phyloP scores from a whole-genome alignment of 805 yeast genomes.

The Cyberlindnera amylophila region DNA sequence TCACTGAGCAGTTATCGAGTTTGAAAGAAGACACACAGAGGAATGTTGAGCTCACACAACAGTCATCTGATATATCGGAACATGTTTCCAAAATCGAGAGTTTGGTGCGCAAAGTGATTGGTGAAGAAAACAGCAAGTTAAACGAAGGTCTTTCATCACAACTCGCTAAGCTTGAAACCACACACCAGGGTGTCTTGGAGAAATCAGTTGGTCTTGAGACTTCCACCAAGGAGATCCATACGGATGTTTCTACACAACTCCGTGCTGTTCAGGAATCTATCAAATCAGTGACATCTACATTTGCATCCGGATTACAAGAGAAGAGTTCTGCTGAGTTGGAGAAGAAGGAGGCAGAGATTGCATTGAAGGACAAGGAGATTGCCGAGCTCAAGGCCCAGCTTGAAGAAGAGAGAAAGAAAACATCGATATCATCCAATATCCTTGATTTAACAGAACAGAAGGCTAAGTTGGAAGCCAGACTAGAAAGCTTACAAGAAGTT shows the following conservation, averaged over 20 bases:
- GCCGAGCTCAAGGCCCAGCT: constrained; percentile 13
- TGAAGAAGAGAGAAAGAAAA: constrained; percentile 7
- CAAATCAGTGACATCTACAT: background rate
- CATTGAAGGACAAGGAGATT: constrained; percentile 19
- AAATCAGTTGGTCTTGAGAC: background rate
- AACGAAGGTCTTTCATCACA: background rate
- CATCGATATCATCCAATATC: constrained; percentile 8
- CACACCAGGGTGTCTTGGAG: background rate
- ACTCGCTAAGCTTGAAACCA: background rate
- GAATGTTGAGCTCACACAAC: too few species aligned
- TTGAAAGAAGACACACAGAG: too few species aligned
- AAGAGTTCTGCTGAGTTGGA: background rate
- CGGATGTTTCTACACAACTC: too few species aligned
- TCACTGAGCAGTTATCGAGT: too few species aligned
- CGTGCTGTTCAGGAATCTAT: background rate
- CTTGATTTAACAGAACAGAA: constrained; percentile 17
- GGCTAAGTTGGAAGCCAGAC: constrained; percentile 17
- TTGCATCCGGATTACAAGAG: background rate
- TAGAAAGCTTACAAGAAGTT: constrained; percentile 25
- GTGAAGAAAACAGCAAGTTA: background rate
- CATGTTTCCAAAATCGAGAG: background rate
- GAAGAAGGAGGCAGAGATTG: constrained; percentile 13
- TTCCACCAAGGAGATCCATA: background rate
- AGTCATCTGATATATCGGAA: too few species aligned
- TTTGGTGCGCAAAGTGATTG: background rate